Conservation (phyloP, 495 filamentous ascomycete genomes). For the Podospora pseudoanserina region DNA sequence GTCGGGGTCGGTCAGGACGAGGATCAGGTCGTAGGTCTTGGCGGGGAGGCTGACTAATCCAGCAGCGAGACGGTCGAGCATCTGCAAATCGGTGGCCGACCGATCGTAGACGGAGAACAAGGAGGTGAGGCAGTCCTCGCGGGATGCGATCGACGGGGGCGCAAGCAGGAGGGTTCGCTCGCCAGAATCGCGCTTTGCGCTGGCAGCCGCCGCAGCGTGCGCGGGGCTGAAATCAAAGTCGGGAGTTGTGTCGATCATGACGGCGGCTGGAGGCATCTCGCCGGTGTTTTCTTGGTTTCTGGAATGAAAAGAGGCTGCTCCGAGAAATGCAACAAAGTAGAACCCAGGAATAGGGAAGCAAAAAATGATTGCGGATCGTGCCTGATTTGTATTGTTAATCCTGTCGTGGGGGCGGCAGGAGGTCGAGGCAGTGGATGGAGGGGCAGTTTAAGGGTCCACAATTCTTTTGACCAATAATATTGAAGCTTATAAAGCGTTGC, state of each 20-base stretch:
- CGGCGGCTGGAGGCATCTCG: slow-evolving; percentile 25
- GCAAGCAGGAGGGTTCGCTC: slow-evolving; percentile 53
- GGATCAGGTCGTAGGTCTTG: slow-evolving; percentile 74
- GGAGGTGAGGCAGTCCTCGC: slow-evolving; percentile 44
- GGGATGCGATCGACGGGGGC: slow-evolving; percentile 50
- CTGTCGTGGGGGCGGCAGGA: background rate
- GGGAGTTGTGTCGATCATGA: slow-evolving; percentile 25
- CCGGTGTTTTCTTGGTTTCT: background rate
- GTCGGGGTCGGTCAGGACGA: slow-evolving; percentile 77
- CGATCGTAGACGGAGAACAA: slow-evolving; percentile 61
- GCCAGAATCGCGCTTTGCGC: background rate
- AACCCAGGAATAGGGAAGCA: background rate
- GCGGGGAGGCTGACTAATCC: slow-evolving; percentile 75
- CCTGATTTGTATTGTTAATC: background rate
- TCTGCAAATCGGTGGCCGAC: slow-evolving; percentile 80
- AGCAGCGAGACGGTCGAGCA: slow-evolving; percentile 90
- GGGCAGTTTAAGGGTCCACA: background rate
- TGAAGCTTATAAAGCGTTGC: background rate
- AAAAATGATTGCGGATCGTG: background rate
- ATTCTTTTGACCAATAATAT: background rate
- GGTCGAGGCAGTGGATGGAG: background rate
- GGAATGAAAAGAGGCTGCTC: background rate
- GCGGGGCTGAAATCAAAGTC: slow-evolving; percentile 27
- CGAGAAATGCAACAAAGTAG: background rate
- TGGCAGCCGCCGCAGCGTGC: slow-evolving; percentile 8